phyloP scores from a whole-genome alignment of 2,329 filamentous ascomycete genomes.

The Albifimbria verrucaria region DNA sequence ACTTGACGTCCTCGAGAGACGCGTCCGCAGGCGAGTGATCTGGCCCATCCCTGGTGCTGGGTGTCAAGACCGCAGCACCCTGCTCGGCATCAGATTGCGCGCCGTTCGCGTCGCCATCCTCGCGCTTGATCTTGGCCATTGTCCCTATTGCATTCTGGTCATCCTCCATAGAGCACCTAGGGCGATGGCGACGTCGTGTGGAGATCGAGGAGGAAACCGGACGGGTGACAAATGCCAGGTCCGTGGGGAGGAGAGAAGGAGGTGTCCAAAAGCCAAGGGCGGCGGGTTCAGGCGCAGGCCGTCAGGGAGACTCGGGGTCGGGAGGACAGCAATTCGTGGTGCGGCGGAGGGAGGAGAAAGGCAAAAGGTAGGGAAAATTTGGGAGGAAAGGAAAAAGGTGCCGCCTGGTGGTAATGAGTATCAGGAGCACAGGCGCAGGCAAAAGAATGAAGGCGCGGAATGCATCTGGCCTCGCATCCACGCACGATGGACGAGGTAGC shows the following conservation, averaged over 20 bases:
- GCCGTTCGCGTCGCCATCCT: slow-evolving; percentile 36
- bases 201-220: slow-evolving; percentile 13
- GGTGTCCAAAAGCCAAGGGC: slow-evolving; percentile 9
- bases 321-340: neutral
- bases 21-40: slow-evolving; percentile 33
- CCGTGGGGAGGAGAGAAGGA: neutral
- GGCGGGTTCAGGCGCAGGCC: slow-evolving; percentile 4
- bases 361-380: slow-evolving; percentile 11
- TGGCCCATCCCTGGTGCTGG: slow-evolving; percentile 20
- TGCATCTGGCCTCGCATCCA: slow-evolving; percentile 17
- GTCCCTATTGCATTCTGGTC: slow-evolving; percentile 35
- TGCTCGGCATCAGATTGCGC: slow-evolving; percentile 36
- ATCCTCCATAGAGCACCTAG: slow-evolving; percentile 33
- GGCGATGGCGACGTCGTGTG: slow-evolving; percentile 4
- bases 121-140: slow-evolving; percentile 43
- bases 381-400: slow-evolving; percentile 7
- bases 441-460: slow-evolving; percentile 8
- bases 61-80: slow-evolving; percentile 36
- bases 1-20: slow-evolving; percentile 44
- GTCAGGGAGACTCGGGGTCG: neutral
- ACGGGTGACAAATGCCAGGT: slow-evolving; percentile 8
- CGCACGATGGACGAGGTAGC: slow-evolving; percentile 1
- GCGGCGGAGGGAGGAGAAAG: neutral
- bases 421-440: slow-evolving; percentile 11
- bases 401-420: neutral